phyloP scores from a whole-genome alignment of 2,329 filamentous ascomycete genomes.

The Aspergillus sp. region DNA sequence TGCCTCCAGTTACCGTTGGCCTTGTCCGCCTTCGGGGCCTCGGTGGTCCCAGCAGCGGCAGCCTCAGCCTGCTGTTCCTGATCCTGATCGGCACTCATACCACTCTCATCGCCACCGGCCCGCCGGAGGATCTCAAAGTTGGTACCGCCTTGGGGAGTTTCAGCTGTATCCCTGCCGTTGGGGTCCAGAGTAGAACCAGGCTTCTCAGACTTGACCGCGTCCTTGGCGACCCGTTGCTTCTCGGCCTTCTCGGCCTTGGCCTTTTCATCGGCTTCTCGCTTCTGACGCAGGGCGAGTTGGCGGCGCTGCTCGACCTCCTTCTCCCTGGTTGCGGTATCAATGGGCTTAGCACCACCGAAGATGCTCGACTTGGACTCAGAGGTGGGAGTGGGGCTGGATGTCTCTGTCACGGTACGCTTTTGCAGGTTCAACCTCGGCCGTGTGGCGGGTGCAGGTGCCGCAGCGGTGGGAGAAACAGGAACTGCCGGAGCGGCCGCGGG shows the following conservation, averaged over 20 bases:
- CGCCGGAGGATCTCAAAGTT: slow-evolving; percentile 62
- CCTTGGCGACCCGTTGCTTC: slow-evolving; percentile 59
- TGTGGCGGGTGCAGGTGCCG: slow-evolving; percentile 60
- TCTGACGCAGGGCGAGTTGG: slow-evolving; percentile 72
- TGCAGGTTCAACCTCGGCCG: slow-evolving; percentile 85
- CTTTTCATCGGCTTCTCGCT: slow-evolving; percentile 86
- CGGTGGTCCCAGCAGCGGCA: slow-evolving; percentile 48
- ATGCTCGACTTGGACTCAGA: slow-evolving; percentile 83
- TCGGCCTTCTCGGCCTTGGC: slow-evolving; percentile 73
- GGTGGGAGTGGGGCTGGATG: slow-evolving; percentile 50
- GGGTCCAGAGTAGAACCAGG: slow-evolving; percentile 37
- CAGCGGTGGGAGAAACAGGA: slow-evolving; percentile 59
- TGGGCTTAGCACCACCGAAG: slow-evolving; percentile 90
- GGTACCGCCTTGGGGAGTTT: slow-evolving; percentile 49
- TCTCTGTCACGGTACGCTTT: slow-evolving; percentile 89
- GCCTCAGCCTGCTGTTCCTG: slow-evolving; percentile 52
- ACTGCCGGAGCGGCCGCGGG: slow-evolving; percentile 61
- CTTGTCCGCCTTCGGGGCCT: slow-evolving; percentile 58
- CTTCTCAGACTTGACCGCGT: slow-evolving; percentile 43
- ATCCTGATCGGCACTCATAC: slow-evolving; percentile 57
- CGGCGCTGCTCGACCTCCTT: slow-evolving; percentile 89
- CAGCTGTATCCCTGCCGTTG: slow-evolving; percentile 46
- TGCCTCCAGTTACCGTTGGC: slow-evolving; percentile 50
- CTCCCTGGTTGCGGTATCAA: slow-evolving; percentile 89
- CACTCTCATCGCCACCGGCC: slow-evolving; percentile 52